Evolutionary conservation across 208 protist genomes (phyloP).

Genomic region (Lotmaria passim): DNA sequence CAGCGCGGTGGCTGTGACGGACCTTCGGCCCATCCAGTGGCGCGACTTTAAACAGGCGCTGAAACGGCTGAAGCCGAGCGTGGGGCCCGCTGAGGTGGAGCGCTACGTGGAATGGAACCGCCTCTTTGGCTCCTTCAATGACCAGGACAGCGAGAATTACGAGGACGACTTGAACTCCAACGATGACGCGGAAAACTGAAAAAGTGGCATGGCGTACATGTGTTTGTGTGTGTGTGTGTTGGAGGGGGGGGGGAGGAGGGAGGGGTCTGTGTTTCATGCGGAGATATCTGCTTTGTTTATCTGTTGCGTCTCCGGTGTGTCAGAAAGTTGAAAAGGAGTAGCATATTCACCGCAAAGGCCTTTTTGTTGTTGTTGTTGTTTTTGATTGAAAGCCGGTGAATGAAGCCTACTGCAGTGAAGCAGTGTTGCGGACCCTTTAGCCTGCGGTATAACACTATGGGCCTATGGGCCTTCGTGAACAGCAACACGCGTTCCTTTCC

Average conservation of each 20-base stretch:
- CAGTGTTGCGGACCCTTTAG: no score
- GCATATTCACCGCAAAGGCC: no score
- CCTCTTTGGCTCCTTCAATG: constrained; percentile 79
- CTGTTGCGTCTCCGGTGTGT: no score
- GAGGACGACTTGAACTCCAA: constrained; percentile 27
- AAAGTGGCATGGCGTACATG: background rate
- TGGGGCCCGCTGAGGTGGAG: constrained; percentile 66
- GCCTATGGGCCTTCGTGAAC: no score
- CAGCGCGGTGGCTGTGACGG: constrained; percentile 45
- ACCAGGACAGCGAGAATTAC: constrained; percentile 37
- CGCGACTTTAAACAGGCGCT: constrained; percentile 82
- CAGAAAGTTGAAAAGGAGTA: no score
- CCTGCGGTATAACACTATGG: no score
- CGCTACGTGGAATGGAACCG: constrained; percentile 87
- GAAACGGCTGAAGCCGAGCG: constrained; percentile 79
- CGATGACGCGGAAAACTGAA: constrained; percentile 6
- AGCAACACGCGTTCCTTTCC: no score
- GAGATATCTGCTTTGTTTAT: no score
- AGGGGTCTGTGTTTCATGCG: no score
- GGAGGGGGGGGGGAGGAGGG: no score
- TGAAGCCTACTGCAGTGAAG: no score
- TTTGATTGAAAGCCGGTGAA: background rate
- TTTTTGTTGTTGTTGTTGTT: no score
- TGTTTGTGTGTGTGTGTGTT: background rate
- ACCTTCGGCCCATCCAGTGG: constrained; percentile 67